Evolutionary conservation across 345 rosid species (phyloP).

Genomic region (Eucalyptus globulus): DNA sequence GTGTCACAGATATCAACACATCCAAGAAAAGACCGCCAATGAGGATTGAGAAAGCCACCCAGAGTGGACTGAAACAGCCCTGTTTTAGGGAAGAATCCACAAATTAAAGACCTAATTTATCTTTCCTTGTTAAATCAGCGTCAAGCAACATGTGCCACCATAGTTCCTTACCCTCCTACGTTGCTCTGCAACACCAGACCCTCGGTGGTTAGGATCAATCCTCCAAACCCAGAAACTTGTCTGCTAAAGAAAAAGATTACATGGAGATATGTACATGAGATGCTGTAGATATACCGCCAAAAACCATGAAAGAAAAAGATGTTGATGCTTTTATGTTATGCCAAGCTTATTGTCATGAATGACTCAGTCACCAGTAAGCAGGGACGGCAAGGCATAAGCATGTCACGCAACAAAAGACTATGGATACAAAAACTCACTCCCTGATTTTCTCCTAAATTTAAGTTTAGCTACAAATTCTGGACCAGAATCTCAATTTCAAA

Average conservation of each 20-base stretch:
- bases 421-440: not conserved
- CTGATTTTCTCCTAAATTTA: not conserved
- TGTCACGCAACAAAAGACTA: not conserved
- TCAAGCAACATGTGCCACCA: not conserved
- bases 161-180: slow-evolving; percentile 42
- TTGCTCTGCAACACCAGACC: slow-evolving; percentile 14
- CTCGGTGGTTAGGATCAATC: slow-evolving; percentile 52
- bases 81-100: slow-evolving; percentile 5
- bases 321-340: not conserved
- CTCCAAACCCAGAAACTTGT: slow-evolving; percentile 81
- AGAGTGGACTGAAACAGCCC: slow-evolving; percentile 80
- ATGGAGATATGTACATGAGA: not conserved
- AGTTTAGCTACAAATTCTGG: not conserved
- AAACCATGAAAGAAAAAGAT: not conserved
- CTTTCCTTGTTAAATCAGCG: not conserved
- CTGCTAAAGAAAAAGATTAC: slow-evolving; percentile 16
- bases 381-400: not conserved
- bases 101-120: not conserved
- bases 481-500: not conserved
- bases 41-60: slow-evolving; percentile 90
- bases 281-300: not conserved
- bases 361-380: not conserved
- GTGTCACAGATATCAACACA: slow-evolving; percentile 75
- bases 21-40: slow-evolving; percentile 78
- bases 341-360: not conserved